Conservation (phyloP, 352 stramenopile species). For the Pythium aquatile region DNA sequence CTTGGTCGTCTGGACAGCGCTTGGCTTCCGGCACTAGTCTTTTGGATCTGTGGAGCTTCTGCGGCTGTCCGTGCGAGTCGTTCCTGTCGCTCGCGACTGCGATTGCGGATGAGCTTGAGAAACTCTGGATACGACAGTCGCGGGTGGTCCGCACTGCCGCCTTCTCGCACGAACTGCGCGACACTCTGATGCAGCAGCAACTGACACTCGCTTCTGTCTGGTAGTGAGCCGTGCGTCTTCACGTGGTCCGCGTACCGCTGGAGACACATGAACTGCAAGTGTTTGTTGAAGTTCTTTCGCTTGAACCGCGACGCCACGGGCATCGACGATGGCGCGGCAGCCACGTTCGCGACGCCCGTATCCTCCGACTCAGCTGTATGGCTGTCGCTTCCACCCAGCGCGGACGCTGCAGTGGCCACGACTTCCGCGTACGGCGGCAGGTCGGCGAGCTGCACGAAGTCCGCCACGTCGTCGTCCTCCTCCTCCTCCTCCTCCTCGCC, state of each 20-base stretch:
- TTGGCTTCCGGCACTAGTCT: too few species aligned
- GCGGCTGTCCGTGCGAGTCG: slow-evolving; percentile 9
- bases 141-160: slow-evolving; percentile 45
- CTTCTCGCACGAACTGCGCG: slow-evolving; percentile 51
- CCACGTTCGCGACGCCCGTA: background rate
- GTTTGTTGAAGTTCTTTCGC: slow-evolving; percentile 72
- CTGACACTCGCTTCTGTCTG: slow-evolving; percentile 48
- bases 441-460: slow-evolving; percentile 46
- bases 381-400: background rate
- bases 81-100: slow-evolving; percentile 54
- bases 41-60: background rate
- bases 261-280: slow-evolving; percentile 59
- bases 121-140: slow-evolving; percentile 53
- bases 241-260: slow-evolving; percentile 51
- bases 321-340: background rate
- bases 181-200: slow-evolving; percentile 53
- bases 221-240: slow-evolving; percentile 35
- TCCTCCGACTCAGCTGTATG: background rate
- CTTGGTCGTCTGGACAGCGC: background rate
- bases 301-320: slow-evolving; percentile 34
- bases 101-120: slow-evolving; percentile 69
- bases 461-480: slow-evolving; percentile 30
- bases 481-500: slow-evolving; percentile 3
- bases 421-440: slow-evolving; percentile 29
- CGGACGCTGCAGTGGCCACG: background rate